Evolutionary conservation across 306 rosid genomes (phyloP), one percentile per base, ranked within the genome.

Genomic region (Cercis canadensis): DNA sequence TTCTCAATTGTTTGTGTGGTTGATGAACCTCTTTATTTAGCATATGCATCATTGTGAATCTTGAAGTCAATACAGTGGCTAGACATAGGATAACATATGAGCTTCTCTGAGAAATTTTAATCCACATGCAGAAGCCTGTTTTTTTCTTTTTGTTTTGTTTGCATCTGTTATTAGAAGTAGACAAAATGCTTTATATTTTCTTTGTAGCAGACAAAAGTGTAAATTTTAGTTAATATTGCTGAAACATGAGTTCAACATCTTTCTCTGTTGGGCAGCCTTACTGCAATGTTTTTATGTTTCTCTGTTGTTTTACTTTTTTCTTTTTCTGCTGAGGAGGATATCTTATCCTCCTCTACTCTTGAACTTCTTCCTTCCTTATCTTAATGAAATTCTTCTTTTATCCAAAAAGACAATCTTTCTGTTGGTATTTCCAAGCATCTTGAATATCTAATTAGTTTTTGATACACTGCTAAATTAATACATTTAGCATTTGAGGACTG

Each of bases 401-500:
- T 24, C 3, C 2, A 24, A 24, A 24, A 24, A 24, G 29, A 44
- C 56, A n/a, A 51, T 65, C 7, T 64, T 16, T 8, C 75, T 39
- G 49, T 24, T 24, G 29, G 29, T 24, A 24, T 24, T 24, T 24
- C 29, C 29, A 24, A 24, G 29, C 1, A 24, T 24, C 29, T n/a
- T 24, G 29, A 24, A 24, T 24, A 24, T 24, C 29, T 24, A 24
- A 24, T 24, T 24, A 24, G 29, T n/a, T n/a, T n/a, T n/a, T n/a
- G n/a, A n/a, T 24, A 24, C 31, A 62, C 33, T 49, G 56, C 62
- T 76, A 73, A 62, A 49, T 34, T 57, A 32, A 60, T 56, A 45
- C 24, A 24, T 70, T 49, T 39, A 62, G 75, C 77, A 51, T 76
- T 78, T 54, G 76, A 64, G 43, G 19, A 57, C 57, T 75, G 59